Evolutionary conservation across 352 stramenopile genomes (phyloP).

Genomic region (Phytophthora constricta): DNA sequence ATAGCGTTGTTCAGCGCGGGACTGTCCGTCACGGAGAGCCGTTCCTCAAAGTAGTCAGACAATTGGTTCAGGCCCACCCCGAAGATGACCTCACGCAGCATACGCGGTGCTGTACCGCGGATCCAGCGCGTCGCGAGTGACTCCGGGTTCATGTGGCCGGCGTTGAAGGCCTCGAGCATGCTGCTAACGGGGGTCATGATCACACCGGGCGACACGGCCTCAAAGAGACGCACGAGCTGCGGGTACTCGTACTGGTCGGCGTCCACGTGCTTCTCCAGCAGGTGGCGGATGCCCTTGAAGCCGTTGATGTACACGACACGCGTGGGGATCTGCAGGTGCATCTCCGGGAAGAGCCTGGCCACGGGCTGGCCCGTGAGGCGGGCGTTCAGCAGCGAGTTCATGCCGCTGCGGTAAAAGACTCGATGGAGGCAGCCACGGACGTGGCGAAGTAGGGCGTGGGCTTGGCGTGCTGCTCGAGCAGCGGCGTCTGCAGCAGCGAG

Average conservation of each 20-base stretch:
- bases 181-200: slow-evolving; percentile 94
- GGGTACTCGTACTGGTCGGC: slow-evolving; percentile 86
- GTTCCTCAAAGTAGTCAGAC: slow-evolving; percentile 94
- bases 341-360: slow-evolving; percentile 92
- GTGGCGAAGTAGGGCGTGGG: slow-evolving; percentile 91
- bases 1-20: slow-evolving; percentile 88
- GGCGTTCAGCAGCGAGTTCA: slow-evolving; percentile 93
- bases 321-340: slow-evolving; percentile 94
- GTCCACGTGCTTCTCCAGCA: slow-evolving; percentile 88
- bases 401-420: slow-evolving; percentile 93
- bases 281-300: slow-evolving; percentile 91
- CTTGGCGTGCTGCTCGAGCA: slow-evolving; percentile 92
- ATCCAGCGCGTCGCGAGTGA: slow-evolving; percentile 90
- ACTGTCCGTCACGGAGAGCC: slow-evolving; percentile 71
- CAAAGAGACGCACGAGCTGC: slow-evolving; percentile 73
- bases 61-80: slow-evolving; percentile 94
- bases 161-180: slow-evolving; percentile 93
- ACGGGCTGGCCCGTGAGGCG: slow-evolving; percentile 82
- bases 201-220: slow-evolving; percentile 89
- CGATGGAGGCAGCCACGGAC: slow-evolving; percentile 90
- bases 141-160: slow-evolving; percentile 94
- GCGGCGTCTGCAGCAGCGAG: slow-evolving; percentile 84
- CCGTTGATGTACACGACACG: slow-evolving; percentile 94
- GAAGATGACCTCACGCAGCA: slow-evolving; percentile 93
- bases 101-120: slow-evolving; percentile 84